A percentile compares a stretch with the other conserved stretches of the same genome.
Evolutionary conservation across 345 rosid genomes (phyloP).

Genomic region (Diplotaxis tenuifolia): DNA sequence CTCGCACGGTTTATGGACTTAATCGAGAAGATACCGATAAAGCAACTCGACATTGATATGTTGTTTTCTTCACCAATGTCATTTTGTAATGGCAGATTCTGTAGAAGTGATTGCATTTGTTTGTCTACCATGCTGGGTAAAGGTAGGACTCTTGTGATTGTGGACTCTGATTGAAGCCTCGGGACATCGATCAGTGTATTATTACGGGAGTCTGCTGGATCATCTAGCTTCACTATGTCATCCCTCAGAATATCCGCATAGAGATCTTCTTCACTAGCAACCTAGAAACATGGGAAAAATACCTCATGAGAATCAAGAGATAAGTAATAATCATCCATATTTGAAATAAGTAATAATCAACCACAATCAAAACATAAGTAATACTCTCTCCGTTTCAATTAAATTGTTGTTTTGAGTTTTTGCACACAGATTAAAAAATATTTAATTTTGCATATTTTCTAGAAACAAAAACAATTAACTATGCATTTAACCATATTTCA

Average conservation of each 20-base stretch:
- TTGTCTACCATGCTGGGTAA: conserved; percentile 33
- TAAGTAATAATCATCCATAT: no score
- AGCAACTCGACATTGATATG: conserved; percentile 34
- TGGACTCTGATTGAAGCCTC: conserved; percentile 33
- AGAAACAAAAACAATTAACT: no score
- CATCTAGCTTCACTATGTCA: conserved; percentile 73
- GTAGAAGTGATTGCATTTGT: conserved; percentile 33
- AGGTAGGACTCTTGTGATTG: conserved; percentile 27
- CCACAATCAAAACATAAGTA: no score
- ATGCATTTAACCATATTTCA: no score
- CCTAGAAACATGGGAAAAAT: not conserved
- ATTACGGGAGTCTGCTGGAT: conserved; percentile 17
- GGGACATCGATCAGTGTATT: conserved; percentile 23
- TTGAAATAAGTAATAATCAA: no score
- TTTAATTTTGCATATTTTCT: no score
- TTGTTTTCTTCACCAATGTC: conserved; percentile 30
- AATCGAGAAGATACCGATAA: conserved; percentile 34
- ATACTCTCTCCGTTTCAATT: no score
- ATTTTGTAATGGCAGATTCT: conserved; percentile 24
- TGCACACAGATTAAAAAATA: no score
- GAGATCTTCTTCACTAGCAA: conserved; percentile 45
- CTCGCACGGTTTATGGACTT: conserved; percentile 37
- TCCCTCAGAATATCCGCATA: conserved; percentile 77
- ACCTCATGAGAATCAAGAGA: not conserved
- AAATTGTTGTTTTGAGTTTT: no score